A percentile compares a stretch with the other conserved stretches of the same genome.
Evolutionary conservation across 306 rosid species (phyloP).

Genomic region (Lathyrus oleraceus): DNA sequence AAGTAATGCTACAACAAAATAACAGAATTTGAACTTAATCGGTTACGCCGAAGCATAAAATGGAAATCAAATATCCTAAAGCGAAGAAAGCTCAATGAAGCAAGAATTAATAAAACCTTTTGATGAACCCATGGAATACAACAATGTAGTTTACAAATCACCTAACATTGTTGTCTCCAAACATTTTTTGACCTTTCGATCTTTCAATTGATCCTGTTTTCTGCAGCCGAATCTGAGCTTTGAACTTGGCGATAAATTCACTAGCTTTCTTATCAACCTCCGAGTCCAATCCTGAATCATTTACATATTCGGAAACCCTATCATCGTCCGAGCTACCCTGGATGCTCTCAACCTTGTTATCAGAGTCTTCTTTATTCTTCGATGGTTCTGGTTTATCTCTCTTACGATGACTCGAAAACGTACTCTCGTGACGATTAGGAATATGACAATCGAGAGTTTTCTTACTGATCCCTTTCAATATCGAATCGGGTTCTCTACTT

Average conservation of each 20-base stretch:
- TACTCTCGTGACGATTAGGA: slow-evolving; percentile 41
- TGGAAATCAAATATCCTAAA: slow-evolving; percentile 21
- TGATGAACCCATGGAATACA: slow-evolving; percentile 31
- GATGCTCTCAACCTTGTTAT: slow-evolving; percentile 42
- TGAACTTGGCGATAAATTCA: slow-evolving; percentile 89
- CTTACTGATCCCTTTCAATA: slow-evolving; percentile 30
- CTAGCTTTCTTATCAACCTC: slow-evolving; percentile 98
- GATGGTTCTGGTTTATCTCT: slow-evolving; percentile 40
- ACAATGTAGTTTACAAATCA: slow-evolving; percentile 44
- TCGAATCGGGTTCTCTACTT: slow-evolving; percentile 43
- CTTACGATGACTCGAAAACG: slow-evolving; percentile 32
- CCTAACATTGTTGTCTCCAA: slow-evolving; percentile 43
- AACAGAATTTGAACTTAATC: slow-evolving; percentile 25
- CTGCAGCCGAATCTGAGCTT: slow-evolving; percentile 90
- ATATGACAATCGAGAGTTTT: slow-evolving; percentile 36
- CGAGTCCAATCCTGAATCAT: slow-evolving; percentile 59
- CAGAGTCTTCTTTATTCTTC: slow-evolving; percentile 45
- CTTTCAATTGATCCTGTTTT: slow-evolving; percentile 69
- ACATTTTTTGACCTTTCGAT: slow-evolving; percentile 55
- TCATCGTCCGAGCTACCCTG: slow-evolving; percentile 55
- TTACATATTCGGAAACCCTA: slow-evolving; percentile 36
- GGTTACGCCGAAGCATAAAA: no score
- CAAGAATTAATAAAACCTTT: slow-evolving; percentile 15
- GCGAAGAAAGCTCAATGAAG: slow-evolving; percentile 31
- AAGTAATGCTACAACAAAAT: slow-evolving; percentile 33